Evolutionary conservation across 495 filamentous ascomycete genomes (phyloP), one percentile per base, ranked within the genome.

Genomic region (Penicillium salamii): DNA sequence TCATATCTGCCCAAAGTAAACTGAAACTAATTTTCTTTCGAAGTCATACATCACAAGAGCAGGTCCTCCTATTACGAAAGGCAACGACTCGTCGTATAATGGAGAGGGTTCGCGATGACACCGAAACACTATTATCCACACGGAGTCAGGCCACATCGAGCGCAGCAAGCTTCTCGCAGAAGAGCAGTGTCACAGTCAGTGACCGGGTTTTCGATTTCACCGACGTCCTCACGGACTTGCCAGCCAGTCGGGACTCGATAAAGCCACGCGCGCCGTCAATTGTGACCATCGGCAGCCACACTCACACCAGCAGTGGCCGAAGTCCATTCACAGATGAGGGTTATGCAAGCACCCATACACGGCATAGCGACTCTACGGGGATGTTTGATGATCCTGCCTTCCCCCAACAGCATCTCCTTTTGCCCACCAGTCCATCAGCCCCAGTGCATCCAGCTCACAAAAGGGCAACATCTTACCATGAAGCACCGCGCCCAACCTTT

Each of bases 1-100:
- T n/a, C 7, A 6, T 8, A 26, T 20, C 14, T 18, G 32, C n/a
- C n/a, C 1, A 34, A 13, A 5, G 2, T 24, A 15, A 24, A 32
- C 42, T 33, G 3, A 44, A 35, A 29, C 44, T 58, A 31, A 63
- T n/a, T 35, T 12, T 23, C 18, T 29, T 13, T n/a, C 23, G 21
- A 7, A 72, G 70, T 55, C 63, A 55, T 41, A 61, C 67, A 6
- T 61, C 57, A n/a, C 58, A 59, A 9, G 65, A 70, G 50, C 66
- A 72, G 49, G 33, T 62, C 6, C 56, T 63, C 13, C 50, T 76
- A 13, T 59, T 78, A 19, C 55, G 65, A 34, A 51, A 52, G 38
- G 57, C 58, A 5, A 61, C 69, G 45, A 74, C 59, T 29, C 65
- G 66, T 21, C 59, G 54, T 5, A 70, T 77, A 21, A 71, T 77